Percentiles rank a stretch among this genome's conserved stretches.
Evolutionary conservation across 2,329 filamentous ascomycete genomes (phyloP).

Genomic region (Fusarium clavum): DNA sequence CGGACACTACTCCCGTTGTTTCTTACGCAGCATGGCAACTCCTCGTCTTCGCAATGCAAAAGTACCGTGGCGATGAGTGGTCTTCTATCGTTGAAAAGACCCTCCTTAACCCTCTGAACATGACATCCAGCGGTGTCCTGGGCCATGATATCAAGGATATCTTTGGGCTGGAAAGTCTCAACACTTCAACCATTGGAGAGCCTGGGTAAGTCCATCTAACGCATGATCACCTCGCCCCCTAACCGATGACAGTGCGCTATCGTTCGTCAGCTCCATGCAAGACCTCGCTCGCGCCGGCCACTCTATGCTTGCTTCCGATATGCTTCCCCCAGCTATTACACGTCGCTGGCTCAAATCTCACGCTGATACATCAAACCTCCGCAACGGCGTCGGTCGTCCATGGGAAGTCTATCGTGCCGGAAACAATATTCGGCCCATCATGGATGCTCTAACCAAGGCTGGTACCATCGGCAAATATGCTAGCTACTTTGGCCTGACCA

Average conservation of each 20-base stretch:
- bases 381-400: slow-evolving; percentile 50
- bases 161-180: slow-evolving; percentile 22
- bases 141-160: neutral
- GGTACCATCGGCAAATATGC: slow-evolving; percentile 47
- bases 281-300: slow-evolving; percentile 38
- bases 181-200: slow-evolving; percentile 21
- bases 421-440: slow-evolving; percentile 36
- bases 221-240: neutral
- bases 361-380: slow-evolving; percentile 50
- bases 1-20: slow-evolving; percentile 35
- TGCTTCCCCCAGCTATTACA: slow-evolving; percentile 39
- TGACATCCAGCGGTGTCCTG: slow-evolving; percentile 26
- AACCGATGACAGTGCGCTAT: slow-evolving; percentile 16
- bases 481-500: slow-evolving; percentile 39
- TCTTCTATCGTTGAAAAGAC: neutral
- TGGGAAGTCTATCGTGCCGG: slow-evolving; percentile 51
- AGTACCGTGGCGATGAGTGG: neutral
- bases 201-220: slow-evolving; percentile 1
- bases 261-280: slow-evolving; percentile 32
- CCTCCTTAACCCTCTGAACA: slow-evolving; percentile 16
- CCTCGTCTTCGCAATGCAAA: slow-evolving; percentile 35
- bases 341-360: slow-evolving; percentile 50
- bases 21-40: slow-evolving; percentile 42
- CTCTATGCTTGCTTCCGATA: slow-evolving; percentile 35
- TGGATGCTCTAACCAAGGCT: slow-evolving; percentile 47